Evolutionary conservation across 1,284 basidiomycete genomes (phyloP).

Genomic region (Rhodotorula mucilaginosa): DNA sequence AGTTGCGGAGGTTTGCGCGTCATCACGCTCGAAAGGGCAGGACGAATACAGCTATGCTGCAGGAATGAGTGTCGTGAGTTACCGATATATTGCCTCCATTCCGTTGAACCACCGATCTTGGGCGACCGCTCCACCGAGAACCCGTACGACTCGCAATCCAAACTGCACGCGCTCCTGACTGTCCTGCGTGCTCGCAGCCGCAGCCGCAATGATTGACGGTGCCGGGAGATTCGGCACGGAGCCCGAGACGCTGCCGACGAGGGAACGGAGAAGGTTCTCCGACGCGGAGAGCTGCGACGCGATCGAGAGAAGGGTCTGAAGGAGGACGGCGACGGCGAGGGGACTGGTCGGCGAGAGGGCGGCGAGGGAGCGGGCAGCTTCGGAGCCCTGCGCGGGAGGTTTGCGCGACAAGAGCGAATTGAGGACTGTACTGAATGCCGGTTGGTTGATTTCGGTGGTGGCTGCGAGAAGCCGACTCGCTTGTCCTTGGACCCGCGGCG

Average conservation of each 20-base stretch:
- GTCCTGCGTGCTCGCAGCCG: constrained; percentile 7
- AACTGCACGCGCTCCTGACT: constrained; percentile 8
- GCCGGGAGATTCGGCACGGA: not conserved
- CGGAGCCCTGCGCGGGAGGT: not conserved
- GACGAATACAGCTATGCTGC: too few relatives aligned
- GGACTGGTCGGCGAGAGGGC: not conserved
- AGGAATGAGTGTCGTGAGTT: too few relatives aligned
- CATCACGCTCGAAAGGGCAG: too few relatives aligned
- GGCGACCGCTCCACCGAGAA: constrained; percentile 9
- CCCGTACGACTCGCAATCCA: not conserved
- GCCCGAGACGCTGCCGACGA: not conserved
- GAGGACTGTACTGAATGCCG: constrained; percentile 6
- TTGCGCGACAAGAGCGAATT: constrained; percentile 4
- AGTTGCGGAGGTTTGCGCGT: too few relatives aligned
- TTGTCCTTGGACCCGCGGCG: not conserved
- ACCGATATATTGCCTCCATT: too few relatives aligned
- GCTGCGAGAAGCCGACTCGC: not conserved
- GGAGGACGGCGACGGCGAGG: constrained; percentile 9
- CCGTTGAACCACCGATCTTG: constrained; percentile 1
- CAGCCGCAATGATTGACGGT: constrained; percentile 1
- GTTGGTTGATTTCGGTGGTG: not conserved
- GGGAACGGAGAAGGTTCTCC: constrained; percentile 6
- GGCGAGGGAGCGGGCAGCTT: not conserved
- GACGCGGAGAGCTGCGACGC: not conserved
- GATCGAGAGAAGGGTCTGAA: constrained; percentile 4